phyloP scores from a whole-genome alignment of 148 eudicot genomes.

The Amaranthus palmeri region DNA sequence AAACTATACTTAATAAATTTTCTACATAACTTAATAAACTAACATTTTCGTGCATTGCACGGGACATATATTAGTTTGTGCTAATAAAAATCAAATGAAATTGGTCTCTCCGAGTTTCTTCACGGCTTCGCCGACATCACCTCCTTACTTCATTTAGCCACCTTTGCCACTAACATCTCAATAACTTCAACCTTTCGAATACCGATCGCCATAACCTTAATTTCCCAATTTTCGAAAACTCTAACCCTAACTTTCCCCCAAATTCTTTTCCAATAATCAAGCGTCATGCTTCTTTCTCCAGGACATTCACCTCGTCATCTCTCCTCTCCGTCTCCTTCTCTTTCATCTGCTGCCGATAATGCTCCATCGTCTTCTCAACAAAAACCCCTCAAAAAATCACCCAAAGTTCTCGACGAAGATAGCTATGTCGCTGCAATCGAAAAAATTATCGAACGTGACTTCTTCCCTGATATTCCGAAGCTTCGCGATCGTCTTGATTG shows the following conservation, averaged over 20 bases:
- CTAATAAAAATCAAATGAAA: no score
- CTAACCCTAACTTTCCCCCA: constrained; percentile 16
- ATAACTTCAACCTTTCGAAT: no score
- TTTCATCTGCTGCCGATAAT: constrained; percentile 43
- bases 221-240: background rate
- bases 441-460: constrained; percentile 89
- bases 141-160: background rate
- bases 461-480: constrained; percentile 93
- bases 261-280: constrained; percentile 1
- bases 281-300: constrained; percentile 70
- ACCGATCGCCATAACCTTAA: background rate
- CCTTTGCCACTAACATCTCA: no score
- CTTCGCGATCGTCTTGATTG: constrained; percentile 91
- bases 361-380: constrained; percentile 25
- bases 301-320: constrained; percentile 90
- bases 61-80: no score
- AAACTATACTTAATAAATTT: no score
- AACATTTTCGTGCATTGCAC: no score
- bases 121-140: background rate
- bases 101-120: no score
- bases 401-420: constrained; percentile 70
- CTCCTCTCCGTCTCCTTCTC: constrained; percentile 58
- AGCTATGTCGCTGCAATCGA: constrained; percentile 81
- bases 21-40: no score
- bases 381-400: constrained; percentile 25